Conservation (phyloP, 78 protist species). For the Dictyostelium intermedium region DNA sequence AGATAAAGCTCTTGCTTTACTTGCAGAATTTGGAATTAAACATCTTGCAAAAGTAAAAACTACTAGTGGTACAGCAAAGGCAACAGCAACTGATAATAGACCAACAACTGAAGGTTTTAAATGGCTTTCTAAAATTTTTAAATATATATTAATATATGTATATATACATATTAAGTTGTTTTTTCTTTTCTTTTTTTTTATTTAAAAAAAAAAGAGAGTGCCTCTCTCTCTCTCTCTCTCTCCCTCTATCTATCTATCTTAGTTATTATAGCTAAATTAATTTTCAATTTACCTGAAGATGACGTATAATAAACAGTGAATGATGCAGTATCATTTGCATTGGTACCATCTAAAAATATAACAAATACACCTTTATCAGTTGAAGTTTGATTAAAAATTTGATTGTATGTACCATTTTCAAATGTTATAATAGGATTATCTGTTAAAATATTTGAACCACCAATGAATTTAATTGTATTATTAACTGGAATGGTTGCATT, state of each 20-base stretch:
- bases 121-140: background rate
- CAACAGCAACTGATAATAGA: constrained; percentile 24
- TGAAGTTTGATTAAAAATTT: background rate
- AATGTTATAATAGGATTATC: background rate
- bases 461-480: background rate
- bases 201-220: no score
- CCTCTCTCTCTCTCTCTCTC: no score
- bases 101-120: constrained; percentile 25
- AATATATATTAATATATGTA: no score
- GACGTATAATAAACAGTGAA: background rate
- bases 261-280: background rate
- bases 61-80: constrained; percentile 12
- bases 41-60: background rate
- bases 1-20: background rate
- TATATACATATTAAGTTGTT: no score
- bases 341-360: background rate
- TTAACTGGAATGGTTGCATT: background rate
- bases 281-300: background rate
- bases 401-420: background rate
- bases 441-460: constrained; percentile 4
- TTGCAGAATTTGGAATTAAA: background rate
- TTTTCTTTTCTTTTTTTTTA: no score
- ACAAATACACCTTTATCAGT: background rate
- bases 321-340: background rate
- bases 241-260: no score